Evolutionary conservation across 2,329 filamentous ascomycete genomes (phyloP).

Genomic region (Colletotrichum somersetense): DNA sequence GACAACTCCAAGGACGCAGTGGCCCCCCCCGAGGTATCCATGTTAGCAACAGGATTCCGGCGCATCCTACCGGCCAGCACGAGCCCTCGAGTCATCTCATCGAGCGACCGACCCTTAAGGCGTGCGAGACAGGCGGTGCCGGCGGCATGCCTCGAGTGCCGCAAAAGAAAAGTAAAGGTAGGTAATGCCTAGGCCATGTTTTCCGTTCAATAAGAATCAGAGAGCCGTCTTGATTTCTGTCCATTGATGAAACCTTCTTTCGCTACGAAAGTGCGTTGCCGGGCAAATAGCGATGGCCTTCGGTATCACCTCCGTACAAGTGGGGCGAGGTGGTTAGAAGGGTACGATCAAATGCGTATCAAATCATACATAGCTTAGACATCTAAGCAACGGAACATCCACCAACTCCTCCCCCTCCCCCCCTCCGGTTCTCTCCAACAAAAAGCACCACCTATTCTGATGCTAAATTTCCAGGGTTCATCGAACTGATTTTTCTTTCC

Average conservation of each 20-base stretch:
- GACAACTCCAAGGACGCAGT: not conserved
- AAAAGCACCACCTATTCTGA: not conserved
- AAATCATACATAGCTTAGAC: constrained; percentile 19
- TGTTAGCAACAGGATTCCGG: not conserved
- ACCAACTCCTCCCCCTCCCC: not conserved
- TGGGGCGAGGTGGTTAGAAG: constrained; percentile 16
- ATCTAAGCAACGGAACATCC: not conserved
- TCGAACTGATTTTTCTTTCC: not conserved
- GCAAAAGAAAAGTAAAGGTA: constrained; percentile 38
- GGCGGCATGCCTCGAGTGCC: constrained; percentile 31
- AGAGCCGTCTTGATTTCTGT: not conserved
- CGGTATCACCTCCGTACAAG: constrained; percentile 19
- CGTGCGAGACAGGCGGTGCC: constrained; percentile 24
- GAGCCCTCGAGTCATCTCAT: not conserved
- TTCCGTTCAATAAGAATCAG: not conserved
- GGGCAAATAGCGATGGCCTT: constrained; percentile 6
- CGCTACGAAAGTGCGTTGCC: not conserved
- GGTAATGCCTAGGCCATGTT: not conserved
- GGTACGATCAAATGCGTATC: constrained; percentile 3
- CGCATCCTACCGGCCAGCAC: constrained; percentile 16
- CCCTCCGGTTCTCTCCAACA: no score
- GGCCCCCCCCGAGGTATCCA: not conserved
- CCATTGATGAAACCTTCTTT: constrained; percentile 2
- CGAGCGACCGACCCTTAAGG: constrained; percentile 4
- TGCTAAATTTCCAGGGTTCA: not conserved